phyloP scores from a whole-genome alignment of 2,329 filamentous ascomycete species.

The Thelonectria olida region DNA sequence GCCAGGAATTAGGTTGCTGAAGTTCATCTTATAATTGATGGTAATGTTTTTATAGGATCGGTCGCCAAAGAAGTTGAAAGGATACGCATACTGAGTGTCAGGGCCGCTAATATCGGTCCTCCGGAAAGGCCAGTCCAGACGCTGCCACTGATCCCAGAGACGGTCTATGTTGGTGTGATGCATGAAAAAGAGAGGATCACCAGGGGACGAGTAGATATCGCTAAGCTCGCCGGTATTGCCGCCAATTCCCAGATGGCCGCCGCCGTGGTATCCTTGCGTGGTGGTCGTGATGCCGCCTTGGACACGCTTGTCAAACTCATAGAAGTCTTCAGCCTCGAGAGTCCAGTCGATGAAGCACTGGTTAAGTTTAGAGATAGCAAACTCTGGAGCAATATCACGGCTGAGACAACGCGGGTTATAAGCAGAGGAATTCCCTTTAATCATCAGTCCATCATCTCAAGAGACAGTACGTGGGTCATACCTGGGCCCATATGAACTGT shows the following conservation, averaged over 20 bases:
- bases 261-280: constrained; percentile 35
- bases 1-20: constrained; percentile 15
- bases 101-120: constrained; percentile 44
- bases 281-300: constrained; percentile 30
- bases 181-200: constrained; percentile 39
- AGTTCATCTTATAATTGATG: constrained; percentile 33
- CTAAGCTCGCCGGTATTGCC: constrained; percentile 43
- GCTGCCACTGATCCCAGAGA: constrained; percentile 45
- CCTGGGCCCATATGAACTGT: constrained; percentile 26
- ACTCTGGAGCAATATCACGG: constrained; percentile 40
- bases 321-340: constrained; percentile 35
- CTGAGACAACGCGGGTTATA: constrained; percentile 46
- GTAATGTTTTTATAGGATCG: constrained; percentile 46
- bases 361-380: constrained; percentile 20
- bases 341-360: constrained; percentile 17
- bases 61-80: constrained; percentile 44
- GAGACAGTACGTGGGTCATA: no score
- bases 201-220: constrained; percentile 36
- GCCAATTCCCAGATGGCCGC: constrained; percentile 38
- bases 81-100: constrained; percentile 44
- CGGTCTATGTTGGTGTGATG: constrained; percentile 40
- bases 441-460: no score
- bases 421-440: no score
- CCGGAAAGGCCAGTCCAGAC: constrained; percentile 38
- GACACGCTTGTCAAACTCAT: constrained; percentile 39